Evolutionary conservation across 495 filamentous ascomycete genomes (phyloP).

Genomic region (Penicillium herquei): DNA sequence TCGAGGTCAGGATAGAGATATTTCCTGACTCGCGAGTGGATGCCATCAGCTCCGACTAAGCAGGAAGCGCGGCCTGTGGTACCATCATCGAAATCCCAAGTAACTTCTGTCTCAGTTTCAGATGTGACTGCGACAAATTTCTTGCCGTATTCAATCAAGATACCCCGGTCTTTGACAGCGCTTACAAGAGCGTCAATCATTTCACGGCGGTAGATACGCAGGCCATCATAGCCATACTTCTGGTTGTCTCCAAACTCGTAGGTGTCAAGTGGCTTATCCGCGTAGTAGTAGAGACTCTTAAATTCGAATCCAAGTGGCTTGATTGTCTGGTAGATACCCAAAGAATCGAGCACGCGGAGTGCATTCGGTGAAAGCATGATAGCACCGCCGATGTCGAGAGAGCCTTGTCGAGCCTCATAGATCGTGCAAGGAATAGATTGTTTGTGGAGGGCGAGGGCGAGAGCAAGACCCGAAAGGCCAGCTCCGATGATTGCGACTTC

Average conservation of each 20-base stretch:
- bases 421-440: constrained; percentile 39
- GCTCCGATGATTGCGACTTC: constrained; percentile 47
- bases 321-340: constrained; percentile 45
- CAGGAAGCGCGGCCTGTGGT: constrained; percentile 25
- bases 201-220: constrained; percentile 49
- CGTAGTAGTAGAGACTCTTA: constrained; percentile 39
- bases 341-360: constrained; percentile 43
- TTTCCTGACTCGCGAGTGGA: constrained; percentile 46
- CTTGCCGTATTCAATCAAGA: constrained; percentile 39
- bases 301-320: constrained; percentile 33
- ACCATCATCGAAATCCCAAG: constrained; percentile 43
- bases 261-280: constrained; percentile 35
- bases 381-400: constrained; percentile 43
- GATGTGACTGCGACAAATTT: constrained; percentile 39
- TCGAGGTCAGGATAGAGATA: constrained; percentile 32
- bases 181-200: constrained; percentile 37
- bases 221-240: constrained; percentile 42
- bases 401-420: constrained; percentile 41
- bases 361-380: constrained; percentile 55
- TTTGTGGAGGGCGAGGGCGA: constrained; percentile 44
- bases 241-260: constrained; percentile 44
- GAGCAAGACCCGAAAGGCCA: constrained; percentile 46
- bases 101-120: constrained; percentile 33
- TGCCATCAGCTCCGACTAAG: constrained; percentile 50
- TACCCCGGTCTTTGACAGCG: constrained; percentile 29